These are phyloP conservation scores for Phytophthora capsici DNA, from an alignment of 352 stramenopile genomes.

Conservation along the genomic window DNA sequence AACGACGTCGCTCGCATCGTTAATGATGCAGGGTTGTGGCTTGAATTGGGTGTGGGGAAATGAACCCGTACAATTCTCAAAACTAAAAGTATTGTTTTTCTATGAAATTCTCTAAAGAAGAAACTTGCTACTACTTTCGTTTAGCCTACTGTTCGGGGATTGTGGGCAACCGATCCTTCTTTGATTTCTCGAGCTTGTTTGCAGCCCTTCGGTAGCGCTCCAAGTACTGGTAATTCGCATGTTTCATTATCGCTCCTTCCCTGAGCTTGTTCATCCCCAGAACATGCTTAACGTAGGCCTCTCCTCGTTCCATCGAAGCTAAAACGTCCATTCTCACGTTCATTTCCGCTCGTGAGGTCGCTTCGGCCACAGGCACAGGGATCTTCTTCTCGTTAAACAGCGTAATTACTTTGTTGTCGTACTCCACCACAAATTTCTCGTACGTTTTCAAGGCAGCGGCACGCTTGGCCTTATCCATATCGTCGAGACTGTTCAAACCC, in stretches of 20 bases:
- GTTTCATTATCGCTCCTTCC: not conserved
- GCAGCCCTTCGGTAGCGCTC: not conserved
- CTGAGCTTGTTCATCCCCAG: not conserved
- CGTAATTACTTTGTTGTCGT: not conserved
- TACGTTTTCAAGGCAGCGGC: not conserved
- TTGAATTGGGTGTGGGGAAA: not conserved
- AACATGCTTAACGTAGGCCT: not conserved
- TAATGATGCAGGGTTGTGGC: conserved; percentile 20
- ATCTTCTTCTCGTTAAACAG: not conserved
- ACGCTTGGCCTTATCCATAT: not conserved
- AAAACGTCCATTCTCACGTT: not conserved
- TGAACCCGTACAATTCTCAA: no score
- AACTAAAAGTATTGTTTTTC: no score
- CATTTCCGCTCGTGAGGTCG: not conserved
- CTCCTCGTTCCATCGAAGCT: not conserved
- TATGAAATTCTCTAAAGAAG: no score
- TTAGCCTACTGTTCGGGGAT: not conserved
- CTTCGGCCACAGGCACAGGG: not conserved
- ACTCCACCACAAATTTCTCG: not conserved
- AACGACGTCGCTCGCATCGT: conserved; percentile 42
- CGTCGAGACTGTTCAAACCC: not conserved
- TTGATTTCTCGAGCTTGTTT: no score
- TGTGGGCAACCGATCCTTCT: not conserved
- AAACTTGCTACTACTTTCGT: not conserved
- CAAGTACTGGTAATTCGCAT: not conserved